phyloP scores from a whole-genome alignment of 2,329 filamentous ascomycete genomes.

The Cylindrodendrum hubeiense region DNA sequence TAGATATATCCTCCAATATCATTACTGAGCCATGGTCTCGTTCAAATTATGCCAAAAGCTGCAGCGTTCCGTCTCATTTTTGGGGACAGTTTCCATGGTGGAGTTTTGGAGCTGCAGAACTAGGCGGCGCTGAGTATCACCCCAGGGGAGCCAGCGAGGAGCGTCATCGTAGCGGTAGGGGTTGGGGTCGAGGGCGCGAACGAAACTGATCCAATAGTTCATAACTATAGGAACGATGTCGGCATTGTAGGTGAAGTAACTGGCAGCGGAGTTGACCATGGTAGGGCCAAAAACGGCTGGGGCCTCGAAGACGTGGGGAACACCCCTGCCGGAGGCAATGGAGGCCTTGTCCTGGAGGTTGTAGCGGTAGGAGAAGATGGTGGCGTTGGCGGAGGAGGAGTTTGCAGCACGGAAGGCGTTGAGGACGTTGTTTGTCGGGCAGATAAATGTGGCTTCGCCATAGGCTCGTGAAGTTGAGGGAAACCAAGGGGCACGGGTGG shows the following conservation, averaged over 20 bases:
- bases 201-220: constrained; percentile 65
- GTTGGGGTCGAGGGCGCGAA: constrained; percentile 60
- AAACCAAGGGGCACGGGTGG: constrained; percentile 58
- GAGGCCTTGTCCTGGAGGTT: constrained; percentile 58
- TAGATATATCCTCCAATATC: constrained; percentile 11
- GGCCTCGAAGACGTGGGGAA: constrained; percentile 61
- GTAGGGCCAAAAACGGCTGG: constrained; percentile 63
- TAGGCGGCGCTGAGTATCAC: constrained; percentile 46
- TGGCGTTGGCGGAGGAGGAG: constrained; percentile 25
- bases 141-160: constrained; percentile 59
- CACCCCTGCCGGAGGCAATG: constrained; percentile 55
- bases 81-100: constrained; percentile 53
- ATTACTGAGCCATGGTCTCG: constrained; percentile 44
- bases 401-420: constrained; percentile 44
- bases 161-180: constrained; percentile 46
- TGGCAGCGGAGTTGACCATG: constrained; percentile 41
- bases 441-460: constrained; percentile 61
- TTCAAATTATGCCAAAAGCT: constrained; percentile 56
- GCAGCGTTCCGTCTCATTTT: constrained; percentile 53
- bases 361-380: constrained; percentile 62
- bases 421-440: constrained; percentile 56
- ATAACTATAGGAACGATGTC: constrained; percentile 60
- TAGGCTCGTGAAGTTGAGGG: constrained; percentile 56
- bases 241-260: constrained; percentile 60
- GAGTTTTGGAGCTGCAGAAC: constrained; percentile 54